Evolutionary conservation across 176 grass and related monocot species (phyloP).

Genomic region (Pontederia paniculata): DNA sequence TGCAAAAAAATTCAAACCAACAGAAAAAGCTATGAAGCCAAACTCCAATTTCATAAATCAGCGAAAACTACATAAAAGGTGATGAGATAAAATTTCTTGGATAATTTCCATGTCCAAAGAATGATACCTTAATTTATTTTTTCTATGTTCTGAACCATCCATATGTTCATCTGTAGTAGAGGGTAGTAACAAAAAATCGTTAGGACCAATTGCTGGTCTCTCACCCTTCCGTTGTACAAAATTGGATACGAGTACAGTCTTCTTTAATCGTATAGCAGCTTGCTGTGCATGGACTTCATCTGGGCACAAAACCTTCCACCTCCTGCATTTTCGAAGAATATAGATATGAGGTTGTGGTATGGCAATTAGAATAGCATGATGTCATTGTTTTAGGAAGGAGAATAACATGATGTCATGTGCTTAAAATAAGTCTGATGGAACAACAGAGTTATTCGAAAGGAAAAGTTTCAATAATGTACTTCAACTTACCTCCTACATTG

Average conservation of each 20-base stretch:
- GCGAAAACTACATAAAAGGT: not conserved
- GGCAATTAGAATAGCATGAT: not conserved
- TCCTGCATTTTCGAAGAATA: slow-evolving; percentile 21
- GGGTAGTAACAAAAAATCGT: slow-evolving; percentile 45
- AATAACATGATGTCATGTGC: not conserved
- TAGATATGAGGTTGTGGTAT: not conserved
- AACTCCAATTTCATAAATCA: not conserved
- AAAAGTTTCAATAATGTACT: not conserved
- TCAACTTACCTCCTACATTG: slow-evolving; percentile 68
- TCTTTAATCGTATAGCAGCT: slow-evolving; percentile 57
- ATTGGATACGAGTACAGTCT: slow-evolving; percentile 55
- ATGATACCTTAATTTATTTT: slow-evolving; percentile 41
- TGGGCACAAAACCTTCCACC: slow-evolving; percentile 51
- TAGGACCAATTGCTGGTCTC: slow-evolving; percentile 55
- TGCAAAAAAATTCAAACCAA: not conserved
- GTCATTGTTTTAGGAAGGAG: not conserved
- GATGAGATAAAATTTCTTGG: not conserved
- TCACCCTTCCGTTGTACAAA: slow-evolving; percentile 86
- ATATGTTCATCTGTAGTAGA: slow-evolving; percentile 20
- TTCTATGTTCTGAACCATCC: not conserved
- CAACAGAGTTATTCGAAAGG: not conserved
- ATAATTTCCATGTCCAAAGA: not conserved
- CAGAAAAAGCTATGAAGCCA: not conserved
- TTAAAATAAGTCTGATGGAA: not conserved
- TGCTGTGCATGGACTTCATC: slow-evolving; percentile 31